Evolutionary conservation across 208 protist genomes (phyloP).

Genomic region (Leishmania arabica): DNA sequence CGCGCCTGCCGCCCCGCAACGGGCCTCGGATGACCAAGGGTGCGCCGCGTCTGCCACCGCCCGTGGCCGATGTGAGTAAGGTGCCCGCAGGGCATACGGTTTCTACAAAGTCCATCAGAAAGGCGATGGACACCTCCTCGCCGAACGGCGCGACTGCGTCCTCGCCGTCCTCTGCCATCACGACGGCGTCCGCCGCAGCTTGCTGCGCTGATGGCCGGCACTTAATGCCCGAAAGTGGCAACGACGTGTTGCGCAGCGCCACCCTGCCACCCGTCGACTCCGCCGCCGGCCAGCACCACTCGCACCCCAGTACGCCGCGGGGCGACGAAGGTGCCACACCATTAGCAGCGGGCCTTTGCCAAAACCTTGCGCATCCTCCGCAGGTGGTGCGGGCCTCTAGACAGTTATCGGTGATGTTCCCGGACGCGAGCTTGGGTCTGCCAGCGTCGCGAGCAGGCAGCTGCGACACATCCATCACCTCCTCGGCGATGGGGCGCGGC

Average conservation of each 20-base stretch:
- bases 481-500: neutral
- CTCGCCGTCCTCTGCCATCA: neutral
- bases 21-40: neutral
- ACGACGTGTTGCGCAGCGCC: neutral
- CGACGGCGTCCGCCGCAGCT: neutral
- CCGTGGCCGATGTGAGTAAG: neutral
- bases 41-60: neutral
- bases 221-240: neutral
- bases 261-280: neutral
- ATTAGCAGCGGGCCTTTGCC: neutral
- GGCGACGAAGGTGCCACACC: neutral
- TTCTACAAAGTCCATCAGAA: neutral
- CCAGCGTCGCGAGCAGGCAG: conserved; percentile 26
- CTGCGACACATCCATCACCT: conserved; percentile 5
- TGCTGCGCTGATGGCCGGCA: conserved; percentile 16
- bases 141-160: neutral
- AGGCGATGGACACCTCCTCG: too few relatives aligned
- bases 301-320: conserved; percentile 7
- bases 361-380: neutral
- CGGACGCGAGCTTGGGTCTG: neutral
- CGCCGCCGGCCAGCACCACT: neutral
- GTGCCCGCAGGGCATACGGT: too few relatives aligned
- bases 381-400: neutral
- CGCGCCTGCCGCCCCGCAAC: conserved; percentile 13
- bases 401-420: neutral